A percentile compares a stretch with the other conserved stretches of the same genome.
These are phyloP conservation scores for Onygenales sp. DNA, from an alignment of 2,329 filamentous ascomycete species.

Conservation along the genomic window DNA sequence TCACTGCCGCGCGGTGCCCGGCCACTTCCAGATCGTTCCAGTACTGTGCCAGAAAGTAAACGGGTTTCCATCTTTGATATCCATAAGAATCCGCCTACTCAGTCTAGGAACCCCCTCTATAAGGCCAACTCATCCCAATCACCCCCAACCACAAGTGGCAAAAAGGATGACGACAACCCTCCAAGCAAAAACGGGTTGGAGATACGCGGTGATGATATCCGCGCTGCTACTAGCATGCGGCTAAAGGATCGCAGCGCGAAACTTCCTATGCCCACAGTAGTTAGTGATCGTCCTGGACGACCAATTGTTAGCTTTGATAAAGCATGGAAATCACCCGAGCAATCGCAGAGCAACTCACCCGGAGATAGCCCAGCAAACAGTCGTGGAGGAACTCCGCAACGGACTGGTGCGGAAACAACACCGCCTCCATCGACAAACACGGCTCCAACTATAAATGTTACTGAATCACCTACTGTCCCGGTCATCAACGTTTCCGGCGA, in stretches of 20 bases:
- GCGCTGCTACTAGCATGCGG: constrained; percentile 80
- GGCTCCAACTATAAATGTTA: constrained; percentile 42
- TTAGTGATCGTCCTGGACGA: constrained; percentile 80
- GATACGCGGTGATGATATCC: constrained; percentile 77
- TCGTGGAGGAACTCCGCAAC: constrained; percentile 4
- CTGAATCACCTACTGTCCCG: constrained; percentile 28
- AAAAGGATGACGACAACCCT: constrained; percentile 32
- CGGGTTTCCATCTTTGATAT: constrained; percentile 58
- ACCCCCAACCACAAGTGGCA: constrained; percentile 16
- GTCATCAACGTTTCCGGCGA: constrained; percentile 4
- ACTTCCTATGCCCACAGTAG: constrained; percentile 77
- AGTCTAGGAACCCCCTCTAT: constrained; percentile 74
- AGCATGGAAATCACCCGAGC: constrained; percentile 59
- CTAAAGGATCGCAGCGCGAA: constrained; percentile 78
- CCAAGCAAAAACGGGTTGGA: constrained; percentile 70
- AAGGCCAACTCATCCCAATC: constrained; percentile 52
- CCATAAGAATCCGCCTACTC: constrained; percentile 71
- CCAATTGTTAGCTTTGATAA: constrained; percentile 96
- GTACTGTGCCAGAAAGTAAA: constrained; percentile 35
- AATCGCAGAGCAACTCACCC: constrained; percentile 20
- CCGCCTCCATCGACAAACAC: constrained; percentile 11
- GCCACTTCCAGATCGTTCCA: constrained; percentile 33
- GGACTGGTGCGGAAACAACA: constrained; percentile 6
- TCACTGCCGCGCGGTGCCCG: constrained; percentile 42
- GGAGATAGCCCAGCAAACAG: constrained; percentile 15